Percentiles rank a stretch among this genome's conserved stretches.
phyloP scores from a whole-genome alignment of 179 eudicot species.

The Silene coronaria region DNA sequence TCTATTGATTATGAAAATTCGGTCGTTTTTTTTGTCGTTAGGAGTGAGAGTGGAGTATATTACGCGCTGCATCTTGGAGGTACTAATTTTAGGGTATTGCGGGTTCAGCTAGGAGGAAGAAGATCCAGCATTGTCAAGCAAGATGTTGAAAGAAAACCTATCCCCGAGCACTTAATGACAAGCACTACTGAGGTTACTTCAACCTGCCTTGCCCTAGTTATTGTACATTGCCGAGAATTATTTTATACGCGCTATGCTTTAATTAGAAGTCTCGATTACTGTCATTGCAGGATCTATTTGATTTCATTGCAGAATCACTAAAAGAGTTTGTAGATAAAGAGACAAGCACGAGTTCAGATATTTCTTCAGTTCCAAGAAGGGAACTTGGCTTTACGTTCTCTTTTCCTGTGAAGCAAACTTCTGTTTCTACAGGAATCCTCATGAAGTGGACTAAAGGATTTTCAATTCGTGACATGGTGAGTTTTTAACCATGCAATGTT shows the following conservation, averaged over 20 bases:
- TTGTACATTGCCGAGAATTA: neutral
- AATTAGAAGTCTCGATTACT: neutral
- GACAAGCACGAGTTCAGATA: constrained; percentile 34
- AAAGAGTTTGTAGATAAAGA: constrained; percentile 52
- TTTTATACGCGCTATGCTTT: constrained; percentile 22
- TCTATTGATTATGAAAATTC: neutral
- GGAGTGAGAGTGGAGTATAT: constrained; percentile 81
- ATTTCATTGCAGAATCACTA: constrained; percentile 61
- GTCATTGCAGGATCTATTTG: constrained; percentile 66
- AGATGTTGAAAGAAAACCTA: constrained; percentile 53
- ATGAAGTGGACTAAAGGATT: constrained; percentile 92
- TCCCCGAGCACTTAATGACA: constrained; percentile 70
- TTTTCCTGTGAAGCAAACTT: constrained; percentile 80
- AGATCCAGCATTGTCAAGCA: constrained; percentile 37
- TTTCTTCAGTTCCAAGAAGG: constrained; percentile 35
- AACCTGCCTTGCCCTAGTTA: neutral
- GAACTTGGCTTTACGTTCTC: constrained; percentile 91
- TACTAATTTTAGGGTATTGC: constrained; percentile 72
- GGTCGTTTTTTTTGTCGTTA: constrained; percentile 21
- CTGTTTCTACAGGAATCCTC: constrained; percentile 64
- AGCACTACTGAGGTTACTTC: constrained; percentile 65
- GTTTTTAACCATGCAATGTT: constrained; percentile 21
- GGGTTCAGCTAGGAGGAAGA: constrained; percentile 70
- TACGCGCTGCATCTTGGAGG: constrained; percentile 90
- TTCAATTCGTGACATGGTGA: constrained; percentile 68